Evolutionary conservation across 345 rosid species (phyloP).

Genomic region (Stellera chamaejasme): DNA sequence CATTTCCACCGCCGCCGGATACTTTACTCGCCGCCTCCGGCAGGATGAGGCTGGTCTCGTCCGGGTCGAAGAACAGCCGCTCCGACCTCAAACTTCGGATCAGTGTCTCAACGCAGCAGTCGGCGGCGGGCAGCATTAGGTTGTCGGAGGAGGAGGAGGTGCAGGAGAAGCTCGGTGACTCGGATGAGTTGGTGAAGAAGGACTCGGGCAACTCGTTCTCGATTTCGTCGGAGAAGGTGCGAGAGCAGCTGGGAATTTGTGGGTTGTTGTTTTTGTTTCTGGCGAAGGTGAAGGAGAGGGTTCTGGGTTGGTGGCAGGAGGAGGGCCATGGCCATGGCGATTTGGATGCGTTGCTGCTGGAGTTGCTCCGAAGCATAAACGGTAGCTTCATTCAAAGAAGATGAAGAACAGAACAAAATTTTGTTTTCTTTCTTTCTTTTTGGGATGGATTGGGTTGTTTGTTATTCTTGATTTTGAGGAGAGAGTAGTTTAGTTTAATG

Average conservation of each 20-base stretch:
- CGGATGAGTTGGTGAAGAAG: conserved; percentile 24
- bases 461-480: conserved; percentile 3
- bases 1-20: conserved; percentile 2
- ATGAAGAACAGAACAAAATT: background rate
- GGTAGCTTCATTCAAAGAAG: conserved; percentile 44
- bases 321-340: conserved; percentile 82
- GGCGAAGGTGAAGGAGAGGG: conserved; percentile 50
- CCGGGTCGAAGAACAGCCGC: conserved; percentile 67
- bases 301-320: conserved; percentile 67
- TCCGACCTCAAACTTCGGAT: conserved; percentile 40
- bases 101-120: conserved; percentile 34
- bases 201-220: conserved; percentile 12
- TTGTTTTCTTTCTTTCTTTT: background rate
- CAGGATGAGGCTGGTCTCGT: conserved; percentile 55
- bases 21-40: conserved; percentile 19
- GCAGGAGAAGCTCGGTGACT: conserved; percentile 32
- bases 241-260: conserved; percentile 30
- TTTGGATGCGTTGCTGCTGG: background rate
- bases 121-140: background rate
- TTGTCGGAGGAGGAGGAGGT: background rate
- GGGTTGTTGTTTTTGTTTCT: conserved; percentile 16
- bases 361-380: conserved; percentile 31
- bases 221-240: conserved; percentile 19
- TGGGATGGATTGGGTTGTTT: background rate
- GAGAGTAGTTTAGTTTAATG: conserved; percentile 11